These are phyloP conservation scores for Ilyonectria robusta DNA, from an alignment of 2,329 filamentous ascomycete species.

Conservation along the genomic window DNA sequence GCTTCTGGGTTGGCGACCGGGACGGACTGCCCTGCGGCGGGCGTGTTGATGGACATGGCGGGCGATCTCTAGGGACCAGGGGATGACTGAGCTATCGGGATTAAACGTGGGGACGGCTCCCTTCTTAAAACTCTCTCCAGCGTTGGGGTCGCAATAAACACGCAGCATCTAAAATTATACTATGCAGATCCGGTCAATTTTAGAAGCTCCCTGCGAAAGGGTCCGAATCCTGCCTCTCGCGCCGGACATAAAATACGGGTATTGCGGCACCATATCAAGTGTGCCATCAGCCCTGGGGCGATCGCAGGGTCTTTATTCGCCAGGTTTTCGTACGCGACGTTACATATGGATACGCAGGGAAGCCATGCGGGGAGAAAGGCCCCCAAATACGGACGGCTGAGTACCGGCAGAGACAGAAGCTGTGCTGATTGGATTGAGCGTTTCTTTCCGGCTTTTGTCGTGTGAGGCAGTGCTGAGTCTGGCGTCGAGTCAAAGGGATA, in stretches of 20 bases:
- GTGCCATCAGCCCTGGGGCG: not conserved
- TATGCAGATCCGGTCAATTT: not conserved
- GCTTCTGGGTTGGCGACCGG: constrained; percentile 38
- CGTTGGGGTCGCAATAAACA: not conserved
- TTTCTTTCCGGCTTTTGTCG: not conserved
- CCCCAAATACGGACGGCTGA: not conserved
- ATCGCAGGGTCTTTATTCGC: not conserved
- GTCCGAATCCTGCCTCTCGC: not conserved
- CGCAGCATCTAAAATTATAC: not conserved
- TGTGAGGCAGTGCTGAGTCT: not conserved
- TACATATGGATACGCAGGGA: not conserved
- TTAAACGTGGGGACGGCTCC: not conserved
- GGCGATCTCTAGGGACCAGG: not conserved
- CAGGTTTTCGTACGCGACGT: no score
- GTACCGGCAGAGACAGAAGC: not conserved
- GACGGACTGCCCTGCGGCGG: constrained; percentile 37
- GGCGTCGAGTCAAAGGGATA: not conserved
- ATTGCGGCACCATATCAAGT: not conserved
- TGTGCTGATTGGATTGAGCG: not conserved
- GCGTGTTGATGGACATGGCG: constrained; percentile 39
- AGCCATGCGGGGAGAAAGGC: not conserved
- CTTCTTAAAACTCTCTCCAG: not conserved
- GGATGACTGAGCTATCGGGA: not conserved
- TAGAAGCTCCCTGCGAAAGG: not conserved
- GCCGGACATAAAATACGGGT: not conserved